Conservation (phyloP, 441 rosid species). For the Erodium trifolium region DNA sequence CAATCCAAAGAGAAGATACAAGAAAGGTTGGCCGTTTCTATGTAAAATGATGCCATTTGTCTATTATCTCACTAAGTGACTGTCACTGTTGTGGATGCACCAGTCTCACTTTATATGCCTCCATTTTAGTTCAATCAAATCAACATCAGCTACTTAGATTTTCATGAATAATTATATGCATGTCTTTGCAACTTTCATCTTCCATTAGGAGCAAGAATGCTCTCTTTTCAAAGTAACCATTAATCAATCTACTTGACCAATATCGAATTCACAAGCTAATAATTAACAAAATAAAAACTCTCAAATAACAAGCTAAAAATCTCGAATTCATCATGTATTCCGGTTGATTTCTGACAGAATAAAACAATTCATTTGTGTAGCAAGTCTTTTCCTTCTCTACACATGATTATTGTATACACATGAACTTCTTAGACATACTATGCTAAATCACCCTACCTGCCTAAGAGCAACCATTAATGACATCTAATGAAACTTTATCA, state of each 20-base stretch:
- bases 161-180: too few species aligned
- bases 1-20: not conserved
- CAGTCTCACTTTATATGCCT: not conserved
- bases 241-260: too few species aligned
- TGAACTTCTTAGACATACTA: not conserved
- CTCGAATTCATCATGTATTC: not conserved
- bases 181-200: too few species aligned
- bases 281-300: not conserved
- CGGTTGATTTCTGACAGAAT: not conserved
- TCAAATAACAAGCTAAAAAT: not conserved
- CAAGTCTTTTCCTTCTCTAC: conserved; percentile 1
- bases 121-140: not conserved
- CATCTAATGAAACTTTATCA: too few species aligned
- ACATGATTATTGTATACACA: not conserved
- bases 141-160: not conserved
- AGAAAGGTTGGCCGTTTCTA: not conserved
- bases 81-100: not conserved
- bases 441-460: not conserved
- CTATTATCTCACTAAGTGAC: not conserved
- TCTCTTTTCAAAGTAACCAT: too few species aligned
- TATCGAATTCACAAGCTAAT: too few species aligned
- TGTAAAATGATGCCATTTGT: not conserved
- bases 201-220: too few species aligned
- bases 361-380: not conserved
- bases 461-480: not conserved